Percentiles rank a stretch among this genome's conserved stretches.
Evolutionary conservation across 1,284 basidiomycete genomes (phyloP).

Genomic region (Cryptococcus jaspeensis): DNA sequence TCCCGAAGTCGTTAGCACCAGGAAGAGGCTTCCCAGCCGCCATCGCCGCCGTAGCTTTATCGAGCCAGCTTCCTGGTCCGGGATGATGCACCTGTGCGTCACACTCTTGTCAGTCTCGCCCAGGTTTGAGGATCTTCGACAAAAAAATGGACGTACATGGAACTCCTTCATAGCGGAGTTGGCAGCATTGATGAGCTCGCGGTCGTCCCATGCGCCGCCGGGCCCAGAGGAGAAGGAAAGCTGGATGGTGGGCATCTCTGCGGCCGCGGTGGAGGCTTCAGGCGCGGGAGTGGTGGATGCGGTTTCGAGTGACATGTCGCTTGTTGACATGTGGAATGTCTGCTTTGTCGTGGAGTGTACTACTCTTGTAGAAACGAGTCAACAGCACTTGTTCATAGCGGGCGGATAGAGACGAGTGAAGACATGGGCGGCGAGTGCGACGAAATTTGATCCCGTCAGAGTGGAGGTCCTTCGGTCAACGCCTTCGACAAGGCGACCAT

Average conservation of each 20-base stretch:
- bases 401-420: background rate
- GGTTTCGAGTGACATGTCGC: background rate
- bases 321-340: background rate
- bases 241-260: slow-evolving; percentile 7
- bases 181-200: slow-evolving; percentile 46
- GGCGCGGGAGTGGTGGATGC: background rate
- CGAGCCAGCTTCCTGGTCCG: slow-evolving; percentile 50
- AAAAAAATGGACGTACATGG: slow-evolving; percentile 42
- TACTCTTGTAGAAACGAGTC: too few relatives aligned
- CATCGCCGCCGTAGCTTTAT: slow-evolving; percentile 48
- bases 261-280: background rate
- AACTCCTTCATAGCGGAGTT: slow-evolving; percentile 50
- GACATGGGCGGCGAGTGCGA: background rate
- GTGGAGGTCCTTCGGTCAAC: background rate
- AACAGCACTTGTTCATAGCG: background rate
- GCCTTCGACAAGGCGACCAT: background rate
- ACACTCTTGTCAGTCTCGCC: background rate
- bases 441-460: slow-evolving; percentile 3
- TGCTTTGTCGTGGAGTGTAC: background rate
- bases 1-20: slow-evolving; percentile 33
- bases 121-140: background rate
- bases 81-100: slow-evolving; percentile 46
- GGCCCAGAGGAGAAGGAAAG: slow-evolving; percentile 19
- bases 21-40: slow-evolving; percentile 40
- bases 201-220: slow-evolving; percentile 47